Evolutionary conservation across 176 grass and related monocot species (phyloP), one percentile per base, ranked within the genome.

Genomic region (Bromus sterilis): DNA sequence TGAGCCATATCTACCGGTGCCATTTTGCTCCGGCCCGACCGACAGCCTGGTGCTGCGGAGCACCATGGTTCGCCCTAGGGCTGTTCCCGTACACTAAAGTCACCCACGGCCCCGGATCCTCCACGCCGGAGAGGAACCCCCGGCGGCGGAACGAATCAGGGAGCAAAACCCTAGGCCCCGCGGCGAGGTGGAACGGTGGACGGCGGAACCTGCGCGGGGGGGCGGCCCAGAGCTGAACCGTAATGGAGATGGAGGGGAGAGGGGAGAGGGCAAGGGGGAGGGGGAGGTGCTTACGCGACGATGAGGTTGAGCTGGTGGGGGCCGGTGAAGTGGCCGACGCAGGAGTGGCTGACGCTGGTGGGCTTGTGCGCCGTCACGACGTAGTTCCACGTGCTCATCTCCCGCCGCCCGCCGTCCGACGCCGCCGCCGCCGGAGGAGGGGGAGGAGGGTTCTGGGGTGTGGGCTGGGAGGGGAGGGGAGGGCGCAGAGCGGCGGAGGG

Each of bases 321-420:
- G 36, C 93, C 81, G 89, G 93, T 99, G 85, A 99, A 99, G 93
- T 99, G 93, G 49, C 96, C 96, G 56, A 99, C 93, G 75, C 96
- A 99, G 75, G 96, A 99, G 91, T 95, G 91, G 63, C 85, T 95
- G 82, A 99, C 96, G 91, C 86, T 99, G 61, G 96, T 99, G 24
- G 96, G 96, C 93, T 95, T 99, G 80, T 95, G 96, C 72, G 96
- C 96, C 87, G 96, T 93, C 11, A 95, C 96, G 25, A 95, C 96
- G 82, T 99, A 95, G 93, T 95, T 99, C 96, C 96, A 99, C n/a
- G 93, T 83, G 91, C 96, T 99, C 96, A 99, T 99, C 84, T 63
- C 70, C 65, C 48, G 18, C 44, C 44, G 44, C 44, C 44, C 43
- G 83, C 77, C 28, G 56, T 64, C 77, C 28, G 56, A 64, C 87